phyloP scores from a whole-genome alignment of 345 rosid species.

The Boechera stricta region DNA sequence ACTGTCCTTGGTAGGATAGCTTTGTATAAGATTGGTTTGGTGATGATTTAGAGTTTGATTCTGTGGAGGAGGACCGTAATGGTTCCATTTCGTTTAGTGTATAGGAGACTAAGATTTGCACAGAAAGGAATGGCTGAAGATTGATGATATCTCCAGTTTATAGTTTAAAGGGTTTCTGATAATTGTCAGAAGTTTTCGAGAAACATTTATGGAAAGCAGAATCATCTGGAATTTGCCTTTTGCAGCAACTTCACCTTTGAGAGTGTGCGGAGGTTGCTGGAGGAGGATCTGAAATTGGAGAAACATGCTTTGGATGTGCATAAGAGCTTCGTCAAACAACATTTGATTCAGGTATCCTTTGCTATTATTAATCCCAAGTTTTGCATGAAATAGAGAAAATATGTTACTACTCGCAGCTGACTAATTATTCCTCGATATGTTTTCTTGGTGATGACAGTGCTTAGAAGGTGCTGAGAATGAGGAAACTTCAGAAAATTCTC shows the following conservation, averaged over 20 bases:
- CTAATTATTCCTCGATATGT: neutral
- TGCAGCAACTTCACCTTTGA: constrained; percentile 77
- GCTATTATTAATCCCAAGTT: neutral
- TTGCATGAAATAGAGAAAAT: constrained; percentile 2
- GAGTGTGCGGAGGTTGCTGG: constrained; percentile 84
- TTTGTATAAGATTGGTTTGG: neutral
- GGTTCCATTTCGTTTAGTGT: neutral
- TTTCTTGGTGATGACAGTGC: constrained; percentile 34
- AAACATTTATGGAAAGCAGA: neutral
- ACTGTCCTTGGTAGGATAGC: neutral
- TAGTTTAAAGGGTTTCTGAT: neutral
- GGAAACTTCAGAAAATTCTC: constrained; percentile 57
- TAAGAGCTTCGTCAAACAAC: constrained; percentile 74
- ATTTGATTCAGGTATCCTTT: constrained; percentile 43
- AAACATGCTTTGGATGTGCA: constrained; percentile 72
- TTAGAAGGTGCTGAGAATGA: constrained; percentile 52
- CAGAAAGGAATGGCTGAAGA: neutral
- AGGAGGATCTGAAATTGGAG: constrained; percentile 81
- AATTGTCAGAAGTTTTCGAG: neutral
- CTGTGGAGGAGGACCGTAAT: neutral
- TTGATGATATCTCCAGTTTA: neutral
- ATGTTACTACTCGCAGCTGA: neutral
- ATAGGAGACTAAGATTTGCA: neutral
- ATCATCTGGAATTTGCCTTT: neutral
- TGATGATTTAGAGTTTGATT: neutral